Evolutionary conservation across 257 asterid species (phyloP), one percentile per base, ranked within the genome.

Genomic region (Forsythia viridissima): DNA sequence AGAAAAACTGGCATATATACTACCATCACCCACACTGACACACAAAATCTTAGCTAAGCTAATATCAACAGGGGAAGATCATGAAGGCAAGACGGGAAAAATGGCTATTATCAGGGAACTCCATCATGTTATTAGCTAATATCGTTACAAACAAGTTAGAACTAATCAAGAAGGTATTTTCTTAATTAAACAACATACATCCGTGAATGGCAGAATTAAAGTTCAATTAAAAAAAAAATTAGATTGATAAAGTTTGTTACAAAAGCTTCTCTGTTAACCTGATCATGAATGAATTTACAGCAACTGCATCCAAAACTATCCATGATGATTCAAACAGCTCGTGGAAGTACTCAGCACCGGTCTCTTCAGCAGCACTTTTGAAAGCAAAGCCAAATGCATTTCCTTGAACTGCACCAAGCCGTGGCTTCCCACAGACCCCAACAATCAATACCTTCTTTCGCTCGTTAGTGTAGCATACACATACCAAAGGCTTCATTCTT

Each of bases 301-400:
- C 93, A 73, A 73, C 78, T 5, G 98, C 92, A 72, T 96, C 97
- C 87, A 96, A 81, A 81, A 96, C 96, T 24, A 94, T 90, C 99
- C 98, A 94, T 1, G 99, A 96, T 1, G 97, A 93, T 79, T 96
- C 99, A 43, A 96, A 96, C 10, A 96, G 92, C 85, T 96, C 99
- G n/a, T 96, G 98, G 63, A 96, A 94, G 81, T 89, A 93, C 87
- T 93, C 99, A 6, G 93, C 90, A 73, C 97, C 97, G 0, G 97
- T 96, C 81, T 92, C 97, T 81, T 91, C 98, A 41, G 99, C 98
- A 24, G 97, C 92, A 71, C 90, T 86, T 84, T 97, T 87, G 83
- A 96, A 96, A 66, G 99, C 98, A 69, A 92, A 78, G 51, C 99
- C 99, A 43, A 96, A 96, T 11, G 94, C 98, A 70, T 92, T 96